Conservation (phyloP, 2,329 filamentous ascomycete genomes). For the Colletotrichum sp. region DNA sequence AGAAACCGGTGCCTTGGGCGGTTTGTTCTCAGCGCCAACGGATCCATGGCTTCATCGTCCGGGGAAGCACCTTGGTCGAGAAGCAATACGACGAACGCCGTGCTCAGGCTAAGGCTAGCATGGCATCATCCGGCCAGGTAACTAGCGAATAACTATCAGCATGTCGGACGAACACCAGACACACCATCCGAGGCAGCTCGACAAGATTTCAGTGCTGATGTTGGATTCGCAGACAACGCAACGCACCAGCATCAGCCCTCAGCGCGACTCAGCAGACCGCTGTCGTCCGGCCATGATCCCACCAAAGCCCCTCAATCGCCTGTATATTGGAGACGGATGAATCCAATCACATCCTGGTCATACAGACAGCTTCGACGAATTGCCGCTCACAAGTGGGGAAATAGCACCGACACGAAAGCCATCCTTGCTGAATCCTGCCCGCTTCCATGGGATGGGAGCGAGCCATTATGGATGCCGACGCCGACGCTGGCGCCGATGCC, state of each 20-base stretch:
- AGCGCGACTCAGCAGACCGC: slow-evolving; percentile 4
- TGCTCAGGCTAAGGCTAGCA: neutral
- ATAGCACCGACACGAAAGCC: neutral
- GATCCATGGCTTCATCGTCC: neutral
- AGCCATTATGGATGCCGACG: neutral
- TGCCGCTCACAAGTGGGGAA: neutral
- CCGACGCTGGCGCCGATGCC: neutral
- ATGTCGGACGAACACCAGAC: neutral
- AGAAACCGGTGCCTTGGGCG: neutral
- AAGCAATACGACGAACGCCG: neutral
- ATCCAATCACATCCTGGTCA: neutral
- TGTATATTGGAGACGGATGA: neutral
- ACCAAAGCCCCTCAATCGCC: slow-evolving; percentile 4
- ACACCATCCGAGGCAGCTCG: neutral
- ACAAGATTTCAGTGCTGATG: neutral
- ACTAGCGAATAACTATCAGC: neutral
- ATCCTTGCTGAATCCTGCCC: neutral
- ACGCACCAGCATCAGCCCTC: neutral
- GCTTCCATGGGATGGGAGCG: neutral
- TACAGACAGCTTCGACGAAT: neutral
- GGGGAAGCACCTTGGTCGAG: neutral
- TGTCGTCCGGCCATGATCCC: neutral
- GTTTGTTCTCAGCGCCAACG: neutral
- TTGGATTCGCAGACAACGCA: neutral
- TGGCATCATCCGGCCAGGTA: neutral